phyloP scores from a whole-genome alignment of 202 grass and related monocot genomes.

The Cymbopogon flexuosus region DNA sequence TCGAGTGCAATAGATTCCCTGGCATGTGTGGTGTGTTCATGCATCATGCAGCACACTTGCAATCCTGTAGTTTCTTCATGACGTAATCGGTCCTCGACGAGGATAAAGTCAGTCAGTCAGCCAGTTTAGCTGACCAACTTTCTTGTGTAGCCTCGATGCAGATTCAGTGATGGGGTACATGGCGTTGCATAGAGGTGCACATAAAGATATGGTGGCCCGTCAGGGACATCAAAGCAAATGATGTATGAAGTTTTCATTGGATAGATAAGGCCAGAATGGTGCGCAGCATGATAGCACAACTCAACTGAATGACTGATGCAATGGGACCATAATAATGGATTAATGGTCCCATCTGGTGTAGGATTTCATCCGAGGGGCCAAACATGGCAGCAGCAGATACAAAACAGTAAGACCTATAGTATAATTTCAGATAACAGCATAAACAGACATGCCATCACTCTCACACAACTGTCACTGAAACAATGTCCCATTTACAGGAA shows the following conservation, averaged over 20 bases:
- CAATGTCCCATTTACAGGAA: neutral
- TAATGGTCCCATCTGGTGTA: neutral
- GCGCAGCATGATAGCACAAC: conserved; percentile 28
- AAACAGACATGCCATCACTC: neutral
- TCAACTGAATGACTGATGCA: neutral
- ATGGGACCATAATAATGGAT: neutral
- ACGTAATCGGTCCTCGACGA: conserved; percentile 33
- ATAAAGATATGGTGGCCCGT: conserved; percentile 28
- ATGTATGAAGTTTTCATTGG: neutral
- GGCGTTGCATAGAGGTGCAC: conserved; percentile 20
- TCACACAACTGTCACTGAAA: too few relatives aligned
- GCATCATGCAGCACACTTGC: conserved; percentile 40
- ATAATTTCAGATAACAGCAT: neutral
- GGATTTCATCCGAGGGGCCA: too few relatives aligned
- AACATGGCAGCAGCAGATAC: neutral
- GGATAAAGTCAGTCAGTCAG: conserved; percentile 37
- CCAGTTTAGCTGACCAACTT: conserved; percentile 43
- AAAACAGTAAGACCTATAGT: neutral
- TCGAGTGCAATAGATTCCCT: conserved; percentile 33
- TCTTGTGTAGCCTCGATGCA: conserved; percentile 35
- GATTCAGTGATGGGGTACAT: conserved; percentile 33
- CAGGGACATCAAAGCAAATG: conserved; percentile 20
- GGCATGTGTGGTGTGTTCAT: conserved; percentile 44
- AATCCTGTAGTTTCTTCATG: conserved; percentile 32
- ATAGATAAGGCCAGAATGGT: conserved; percentile 15